phyloP scores from a whole-genome alignment of 805 yeast genomes.

The Pichia eremophila region DNA sequence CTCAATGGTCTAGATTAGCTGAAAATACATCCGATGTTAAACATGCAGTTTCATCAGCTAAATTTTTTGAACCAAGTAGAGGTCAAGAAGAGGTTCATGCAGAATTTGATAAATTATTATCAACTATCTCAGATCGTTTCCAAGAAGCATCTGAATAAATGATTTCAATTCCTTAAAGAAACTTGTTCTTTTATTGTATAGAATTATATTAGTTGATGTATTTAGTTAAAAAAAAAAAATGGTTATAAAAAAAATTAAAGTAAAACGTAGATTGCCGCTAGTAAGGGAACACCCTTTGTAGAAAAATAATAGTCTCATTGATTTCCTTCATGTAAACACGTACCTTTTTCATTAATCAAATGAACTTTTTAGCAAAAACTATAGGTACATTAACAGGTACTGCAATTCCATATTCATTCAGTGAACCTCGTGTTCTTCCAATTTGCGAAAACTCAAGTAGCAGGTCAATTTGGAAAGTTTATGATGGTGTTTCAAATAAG shows the following conservation, averaged over 20 bases:
- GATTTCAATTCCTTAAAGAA: background rate
- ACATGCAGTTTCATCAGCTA: slow-evolving; percentile 88
- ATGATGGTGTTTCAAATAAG: slow-evolving; percentile 47
- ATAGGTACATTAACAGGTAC: slow-evolving; percentile 49
- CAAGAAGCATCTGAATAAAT: slow-evolving; percentile 86
- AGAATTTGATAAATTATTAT: slow-evolving; percentile 69
- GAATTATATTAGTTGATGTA: background rate
- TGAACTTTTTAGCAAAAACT: slow-evolving; percentile 66
- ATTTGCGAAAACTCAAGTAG: slow-evolving; percentile 18
- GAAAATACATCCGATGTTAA: slow-evolving; percentile 87
- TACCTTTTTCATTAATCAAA: slow-evolving; percentile 13
- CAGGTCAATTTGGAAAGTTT: slow-evolving; percentile 49
- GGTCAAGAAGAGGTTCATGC: slow-evolving; percentile 73
- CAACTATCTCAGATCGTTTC: slow-evolving; percentile 78
- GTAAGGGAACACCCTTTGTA: no score
- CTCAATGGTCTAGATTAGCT: slow-evolving; percentile 85
- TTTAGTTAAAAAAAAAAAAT: background rate
- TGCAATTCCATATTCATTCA: slow-evolving; percentile 50
- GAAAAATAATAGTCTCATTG: no score
- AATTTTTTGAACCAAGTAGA: slow-evolving; percentile 90
- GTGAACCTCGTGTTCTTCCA: slow-evolving; percentile 29
- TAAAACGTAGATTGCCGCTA: no score
- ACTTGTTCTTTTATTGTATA: background rate
- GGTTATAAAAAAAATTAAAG: background rate
- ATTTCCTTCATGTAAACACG: no score